Evolutionary conservation across 2,329 filamentous ascomycete genomes (phyloP).

Genomic region (Pseudogymnoascus sp.): DNA sequence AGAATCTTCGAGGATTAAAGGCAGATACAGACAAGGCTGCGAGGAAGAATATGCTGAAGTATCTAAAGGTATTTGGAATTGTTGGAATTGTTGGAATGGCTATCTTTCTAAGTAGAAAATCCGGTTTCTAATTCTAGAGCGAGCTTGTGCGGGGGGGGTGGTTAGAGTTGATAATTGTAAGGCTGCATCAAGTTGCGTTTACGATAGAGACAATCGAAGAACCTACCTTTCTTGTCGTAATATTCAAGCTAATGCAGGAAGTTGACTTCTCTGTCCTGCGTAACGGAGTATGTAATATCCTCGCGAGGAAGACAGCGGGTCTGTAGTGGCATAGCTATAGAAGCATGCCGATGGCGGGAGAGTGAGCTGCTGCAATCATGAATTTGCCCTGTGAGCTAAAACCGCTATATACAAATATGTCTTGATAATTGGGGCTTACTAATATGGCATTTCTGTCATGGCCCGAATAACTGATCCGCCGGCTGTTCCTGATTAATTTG

Average conservation of each 20-base stretch:
- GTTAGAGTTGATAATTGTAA: too few relatives aligned
- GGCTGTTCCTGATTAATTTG: too few relatives aligned
- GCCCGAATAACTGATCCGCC: too few relatives aligned
- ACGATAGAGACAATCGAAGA: slow-evolving; percentile 18
- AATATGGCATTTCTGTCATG: neutral
- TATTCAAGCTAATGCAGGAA: slow-evolving; percentile 9
- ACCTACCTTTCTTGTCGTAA: slow-evolving; percentile 15
- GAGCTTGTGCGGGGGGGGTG: too few relatives aligned
- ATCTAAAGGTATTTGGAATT: too few relatives aligned
- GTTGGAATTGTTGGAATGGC: too few relatives aligned
- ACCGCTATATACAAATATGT: neutral
- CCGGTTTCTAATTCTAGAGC: too few relatives aligned
- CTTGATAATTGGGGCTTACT: neutral
- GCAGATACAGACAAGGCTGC: too few relatives aligned
- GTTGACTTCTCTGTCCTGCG: slow-evolving; percentile 1
- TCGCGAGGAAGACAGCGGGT: slow-evolving; percentile 11
- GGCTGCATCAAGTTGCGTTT: slow-evolving; percentile 22
- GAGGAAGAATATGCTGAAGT: too few relatives aligned
- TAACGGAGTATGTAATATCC: slow-evolving; percentile 8
- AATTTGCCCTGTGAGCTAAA: neutral
- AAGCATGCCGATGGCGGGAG: neutral
- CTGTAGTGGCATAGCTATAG: neutral
- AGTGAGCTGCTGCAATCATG: neutral
- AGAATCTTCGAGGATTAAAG: too few relatives aligned
- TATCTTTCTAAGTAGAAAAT: too few relatives aligned